A percentile compares a stretch with the other conserved stretches of the same genome.
These are phyloP conservation scores for Pythium phragmiticola DNA, from an alignment of 352 stramenopile genomes.

Conservation along the genomic window DNA sequence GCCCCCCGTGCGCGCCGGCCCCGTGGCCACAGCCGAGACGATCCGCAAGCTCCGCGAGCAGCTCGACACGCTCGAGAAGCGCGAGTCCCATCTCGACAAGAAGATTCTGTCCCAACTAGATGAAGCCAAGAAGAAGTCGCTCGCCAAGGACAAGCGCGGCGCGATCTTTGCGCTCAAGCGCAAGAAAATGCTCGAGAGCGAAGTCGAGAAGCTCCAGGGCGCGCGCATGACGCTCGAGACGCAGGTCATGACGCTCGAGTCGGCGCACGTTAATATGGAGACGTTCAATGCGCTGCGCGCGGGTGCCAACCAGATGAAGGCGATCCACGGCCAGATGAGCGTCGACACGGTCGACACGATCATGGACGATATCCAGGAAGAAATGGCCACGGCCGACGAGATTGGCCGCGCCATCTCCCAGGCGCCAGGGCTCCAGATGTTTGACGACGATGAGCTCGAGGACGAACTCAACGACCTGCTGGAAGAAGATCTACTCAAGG, in stretches of 20 bases:
- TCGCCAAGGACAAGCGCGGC: slow-evolving; percentile 96
- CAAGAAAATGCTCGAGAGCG: slow-evolving; percentile 98
- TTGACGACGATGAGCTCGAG: slow-evolving; percentile 94
- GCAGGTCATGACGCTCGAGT: slow-evolving; percentile 91
- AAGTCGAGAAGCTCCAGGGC: slow-evolving; percentile 97
- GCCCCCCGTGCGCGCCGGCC: slow-evolving; percentile 45
- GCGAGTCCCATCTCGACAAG: slow-evolving; percentile 96
- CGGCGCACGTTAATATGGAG: slow-evolving; percentile 94
- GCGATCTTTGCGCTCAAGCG: slow-evolving; percentile 97
- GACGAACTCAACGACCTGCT: slow-evolving; percentile 93
- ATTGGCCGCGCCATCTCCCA: slow-evolving; percentile 93
- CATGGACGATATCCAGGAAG: slow-evolving; percentile 98
- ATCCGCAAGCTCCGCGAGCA: slow-evolving; percentile 91
- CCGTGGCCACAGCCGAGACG: slow-evolving; percentile 79
- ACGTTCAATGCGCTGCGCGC: slow-evolving; percentile 94
- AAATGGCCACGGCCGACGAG: slow-evolving; percentile 95
- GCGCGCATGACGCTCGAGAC: slow-evolving; percentile 96
- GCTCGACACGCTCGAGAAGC: slow-evolving; percentile 91
- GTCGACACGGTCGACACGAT: slow-evolving; percentile 97
- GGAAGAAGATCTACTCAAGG: slow-evolving; percentile 92
- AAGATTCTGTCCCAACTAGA: slow-evolving; percentile 93
- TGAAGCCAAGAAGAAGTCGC: slow-evolving; percentile 96
- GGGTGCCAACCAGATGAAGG: slow-evolving; percentile 93
- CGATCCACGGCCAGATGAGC: slow-evolving; percentile 94
- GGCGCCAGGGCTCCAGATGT: slow-evolving; percentile 91